Percentiles rank a stretch among this genome's conserved stretches.
These are phyloP conservation scores for Apophysomyces variabilis DNA, from an alignment of 371 early-diverging fungal species.

Conservation along the genomic window DNA sequence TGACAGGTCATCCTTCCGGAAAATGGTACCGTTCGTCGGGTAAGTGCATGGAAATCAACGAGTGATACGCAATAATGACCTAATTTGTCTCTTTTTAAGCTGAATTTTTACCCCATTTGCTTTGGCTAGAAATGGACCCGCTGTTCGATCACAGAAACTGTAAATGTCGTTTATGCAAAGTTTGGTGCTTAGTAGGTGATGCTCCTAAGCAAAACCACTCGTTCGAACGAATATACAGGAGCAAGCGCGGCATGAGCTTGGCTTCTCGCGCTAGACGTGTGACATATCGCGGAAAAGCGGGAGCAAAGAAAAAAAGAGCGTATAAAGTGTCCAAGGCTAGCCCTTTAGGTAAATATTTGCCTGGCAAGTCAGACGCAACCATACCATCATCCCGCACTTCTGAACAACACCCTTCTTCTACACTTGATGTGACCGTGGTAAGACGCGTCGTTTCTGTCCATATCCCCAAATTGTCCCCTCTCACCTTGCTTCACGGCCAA, in stretches of 20 bases:
- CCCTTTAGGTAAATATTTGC: neutral
- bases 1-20: neutral
- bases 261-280: too few relatives aligned
- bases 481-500: neutral
- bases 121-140: slow-evolving; percentile 3
- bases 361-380: neutral
- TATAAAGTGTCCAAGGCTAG: too few relatives aligned
- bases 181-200: neutral
- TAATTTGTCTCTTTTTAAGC: neutral
- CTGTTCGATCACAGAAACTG: neutral
- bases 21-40: neutral
- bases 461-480: neutral
- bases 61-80: neutral
- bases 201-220: neutral
- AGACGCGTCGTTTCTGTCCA: neutral
- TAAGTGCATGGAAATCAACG: neutral
- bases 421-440: neutral
- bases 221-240: too few relatives aligned
- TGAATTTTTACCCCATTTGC: slow-evolving; percentile 1
- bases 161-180: neutral
- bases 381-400: neutral
- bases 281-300: too few relatives aligned
- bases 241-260: too few relatives aligned
- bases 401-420: neutral
- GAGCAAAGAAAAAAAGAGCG: too few relatives aligned